Base-by-base conservation (phyloP, 352 stramenopile species). In the Sclerospora graminicola region DNA sequence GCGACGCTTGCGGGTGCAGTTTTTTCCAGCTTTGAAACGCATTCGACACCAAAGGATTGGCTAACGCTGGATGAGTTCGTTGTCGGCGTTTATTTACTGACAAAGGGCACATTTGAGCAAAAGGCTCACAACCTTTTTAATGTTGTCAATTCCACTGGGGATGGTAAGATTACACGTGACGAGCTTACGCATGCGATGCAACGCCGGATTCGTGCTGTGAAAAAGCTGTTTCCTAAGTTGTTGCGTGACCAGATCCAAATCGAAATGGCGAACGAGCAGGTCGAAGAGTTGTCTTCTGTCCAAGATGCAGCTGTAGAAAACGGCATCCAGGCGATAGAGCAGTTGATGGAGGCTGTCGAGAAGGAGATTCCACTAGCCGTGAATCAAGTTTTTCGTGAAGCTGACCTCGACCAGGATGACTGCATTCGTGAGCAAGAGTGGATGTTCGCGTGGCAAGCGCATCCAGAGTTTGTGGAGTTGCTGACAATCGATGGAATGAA, bases 401-500 rank as follows among this genome's bases (percentile, higher is more conserved):
- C 73, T 3, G 73, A 86, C 31, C 50, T 87, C 13, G 72, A 88
- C 27, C 72, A 86, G 45, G 75, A 87, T 43, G 76, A 86, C 48
- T 84, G 74, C 38, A 90, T 90, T 49, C 63, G 66, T 1, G 63
- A 87, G 40, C 61, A 88, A 30, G 79, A 90, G 51, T 90, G 79
- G 79, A 51, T 89, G n/a, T 82, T 84, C 21, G 69, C 73, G 32
- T 87, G 75, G 75, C 75, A 85, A 38, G 48, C 69, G 2, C 79
- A 88, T 35, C 79, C 79, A 1, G 79, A 90, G 45, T 83, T 90
- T 21, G 75, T 90, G 5, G 79, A 90, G 49, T 57, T 90, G 32
- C 63, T 90, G 64, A 88, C 79, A 0, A 84, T 90, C 38, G 79
- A 90, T 36, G 79, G 75, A 11, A 84, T 90, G 75, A 84, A 84